These are phyloP conservation scores for Ambrosiella cleistominuta DNA, from an alignment of 2,329 filamentous ascomycete genomes.

Conservation along the genomic window DNA sequence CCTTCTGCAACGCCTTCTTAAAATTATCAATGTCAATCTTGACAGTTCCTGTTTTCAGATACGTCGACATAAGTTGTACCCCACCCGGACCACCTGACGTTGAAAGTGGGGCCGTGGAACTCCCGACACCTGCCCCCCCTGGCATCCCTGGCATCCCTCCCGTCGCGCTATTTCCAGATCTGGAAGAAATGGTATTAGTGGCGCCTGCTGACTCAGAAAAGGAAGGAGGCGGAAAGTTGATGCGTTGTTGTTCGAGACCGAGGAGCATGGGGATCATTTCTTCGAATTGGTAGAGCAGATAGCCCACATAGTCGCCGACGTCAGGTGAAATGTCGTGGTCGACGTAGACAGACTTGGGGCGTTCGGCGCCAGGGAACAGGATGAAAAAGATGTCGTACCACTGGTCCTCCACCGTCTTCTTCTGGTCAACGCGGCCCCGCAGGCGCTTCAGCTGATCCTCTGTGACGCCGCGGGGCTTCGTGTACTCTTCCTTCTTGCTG, in stretches of 20 bases:
- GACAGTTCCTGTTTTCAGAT: not conserved
- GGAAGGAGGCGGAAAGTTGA: not conserved
- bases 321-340: constrained; percentile 15
- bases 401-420: constrained; percentile 14
- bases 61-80: not conserved
- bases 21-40: constrained; percentile 3
- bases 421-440: constrained; percentile 14
- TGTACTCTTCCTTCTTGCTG: constrained; percentile 8
- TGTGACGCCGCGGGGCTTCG: constrained; percentile 14
- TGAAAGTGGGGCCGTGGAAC: not conserved
- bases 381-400: constrained; percentile 16
- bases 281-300: constrained; percentile 9
- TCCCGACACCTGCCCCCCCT: too few species aligned
- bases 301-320: constrained; percentile 14
- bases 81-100: not conserved
- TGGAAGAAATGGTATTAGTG: not conserved
- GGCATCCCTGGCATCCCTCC: not conserved
- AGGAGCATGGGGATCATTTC: not conserved
- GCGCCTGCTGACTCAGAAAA: not conserved
- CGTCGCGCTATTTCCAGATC: not conserved
- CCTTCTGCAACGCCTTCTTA: constrained; percentile 3
- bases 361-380: constrained; percentile 14
- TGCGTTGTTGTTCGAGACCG: not conserved
- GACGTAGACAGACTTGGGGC: constrained; percentile 15
- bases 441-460: constrained; percentile 15